Evolutionary conservation across 2,329 filamentous ascomycete species (phyloP).

Genomic region (Paraphaeosphaeria sporulosa): DNA sequence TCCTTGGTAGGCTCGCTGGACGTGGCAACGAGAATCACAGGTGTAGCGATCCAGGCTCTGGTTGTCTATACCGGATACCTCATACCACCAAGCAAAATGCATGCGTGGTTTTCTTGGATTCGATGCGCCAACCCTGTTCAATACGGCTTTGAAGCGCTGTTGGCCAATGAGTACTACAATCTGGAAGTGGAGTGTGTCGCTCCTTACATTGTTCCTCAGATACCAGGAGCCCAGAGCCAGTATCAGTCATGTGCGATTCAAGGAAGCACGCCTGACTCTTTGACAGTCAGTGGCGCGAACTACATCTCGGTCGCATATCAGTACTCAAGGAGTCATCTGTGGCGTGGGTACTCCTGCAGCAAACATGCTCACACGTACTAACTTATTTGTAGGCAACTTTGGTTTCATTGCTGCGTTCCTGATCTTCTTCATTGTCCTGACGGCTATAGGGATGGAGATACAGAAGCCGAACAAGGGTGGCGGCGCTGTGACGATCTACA

Average conservation of each 20-base stretch:
- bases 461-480: slow-evolving; percentile 67
- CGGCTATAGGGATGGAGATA: slow-evolving; percentile 54
- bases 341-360: slow-evolving; percentile 57
- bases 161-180: slow-evolving; percentile 74
- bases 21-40: slow-evolving; percentile 50
- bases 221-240: slow-evolving; percentile 53
- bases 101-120: slow-evolving; percentile 15
- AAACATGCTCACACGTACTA: slow-evolving; percentile 35
- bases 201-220: slow-evolving; percentile 64
- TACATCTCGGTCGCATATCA: slow-evolving; percentile 65
- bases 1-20: slow-evolving; percentile 46
- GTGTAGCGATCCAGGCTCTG: slow-evolving; percentile 50
- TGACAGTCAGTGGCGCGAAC: slow-evolving; percentile 61
- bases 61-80: slow-evolving; percentile 52
- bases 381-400: slow-evolving; percentile 25
- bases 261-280: slow-evolving; percentile 62
- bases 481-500: slow-evolving; percentile 67
- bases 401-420: slow-evolving; percentile 60
- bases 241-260: slow-evolving; percentile 68
- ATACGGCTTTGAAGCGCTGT: slow-evolving; percentile 72
- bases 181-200: slow-evolving; percentile 63
- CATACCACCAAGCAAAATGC: slow-evolving; percentile 50
- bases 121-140: slow-evolving; percentile 64
- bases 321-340: slow-evolving; percentile 66
- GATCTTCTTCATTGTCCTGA: slow-evolving; percentile 57